These are phyloP conservation scores for Wakefieldia striispora DNA, from an alignment of 768 basidiomycete species.

Conservation along the genomic window DNA sequence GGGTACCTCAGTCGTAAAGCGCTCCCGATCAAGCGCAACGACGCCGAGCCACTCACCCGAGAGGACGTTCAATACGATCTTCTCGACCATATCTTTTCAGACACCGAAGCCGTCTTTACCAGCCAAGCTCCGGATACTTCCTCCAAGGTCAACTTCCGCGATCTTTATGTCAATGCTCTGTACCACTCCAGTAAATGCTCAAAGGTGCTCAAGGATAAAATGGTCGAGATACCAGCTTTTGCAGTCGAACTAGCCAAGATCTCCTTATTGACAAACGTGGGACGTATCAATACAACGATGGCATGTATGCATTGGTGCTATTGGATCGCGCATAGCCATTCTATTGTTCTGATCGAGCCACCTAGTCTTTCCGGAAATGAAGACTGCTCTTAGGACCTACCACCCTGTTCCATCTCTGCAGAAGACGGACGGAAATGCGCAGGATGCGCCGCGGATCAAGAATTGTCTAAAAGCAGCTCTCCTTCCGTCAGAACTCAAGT, in stretches of 20 bases:
- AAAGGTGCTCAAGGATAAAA: slow-evolving; percentile 85
- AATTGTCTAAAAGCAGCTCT: slow-evolving; percentile 83
- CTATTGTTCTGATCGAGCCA: slow-evolving; percentile 17
- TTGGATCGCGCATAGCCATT: slow-evolving; percentile 5
- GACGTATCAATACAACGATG: slow-evolving; percentile 90
- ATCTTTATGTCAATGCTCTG: slow-evolving; percentile 80
- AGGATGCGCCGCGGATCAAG: slow-evolving; percentile 91
- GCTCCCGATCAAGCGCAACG: slow-evolving; percentile 76
- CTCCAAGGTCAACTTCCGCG: slow-evolving; percentile 67
- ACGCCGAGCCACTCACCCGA: slow-evolving; percentile 79
- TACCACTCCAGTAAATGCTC: slow-evolving; percentile 82
- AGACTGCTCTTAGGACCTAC: slow-evolving; percentile 84
- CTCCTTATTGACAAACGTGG: slow-evolving; percentile 83
- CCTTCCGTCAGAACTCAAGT: slow-evolving; percentile 65
- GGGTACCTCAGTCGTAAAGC: slow-evolving; percentile 61
- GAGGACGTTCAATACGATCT: slow-evolving; percentile 88
- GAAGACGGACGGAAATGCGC: slow-evolving; percentile 83
- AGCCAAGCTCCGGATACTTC: slow-evolving; percentile 50
- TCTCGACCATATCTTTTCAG: slow-evolving; percentile 74
- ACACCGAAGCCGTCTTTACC: slow-evolving; percentile 68
- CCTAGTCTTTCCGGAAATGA: slow-evolving; percentile 90
- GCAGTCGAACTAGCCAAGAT: slow-evolving; percentile 80
- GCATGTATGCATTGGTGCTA: slow-evolving; percentile 54
- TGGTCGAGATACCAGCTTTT: slow-evolving; percentile 78
- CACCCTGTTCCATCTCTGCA: slow-evolving; percentile 87